A percentile compares a stretch with the other conserved stretches of the same genome.
phyloP scores from a whole-genome alignment of 495 filamentous ascomycete genomes.

The Lophiostoma macrostomum region DNA sequence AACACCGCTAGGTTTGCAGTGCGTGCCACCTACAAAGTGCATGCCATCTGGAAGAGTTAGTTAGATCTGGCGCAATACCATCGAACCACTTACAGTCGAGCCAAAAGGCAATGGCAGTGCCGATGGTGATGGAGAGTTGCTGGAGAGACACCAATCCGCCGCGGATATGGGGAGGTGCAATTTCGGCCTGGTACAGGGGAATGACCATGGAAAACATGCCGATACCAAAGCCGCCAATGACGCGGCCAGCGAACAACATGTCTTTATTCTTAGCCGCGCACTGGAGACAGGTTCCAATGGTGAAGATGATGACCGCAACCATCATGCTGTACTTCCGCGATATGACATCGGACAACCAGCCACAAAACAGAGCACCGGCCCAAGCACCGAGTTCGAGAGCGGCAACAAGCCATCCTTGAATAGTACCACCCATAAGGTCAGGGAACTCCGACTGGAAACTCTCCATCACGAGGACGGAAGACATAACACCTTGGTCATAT shows the following conservation, averaged over 20 bases:
- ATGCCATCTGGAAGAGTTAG: no score
- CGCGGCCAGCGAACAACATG: slow-evolving; percentile 42
- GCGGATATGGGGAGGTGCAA: slow-evolving; percentile 40
- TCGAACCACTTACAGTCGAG: neutral
- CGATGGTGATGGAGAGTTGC: no score
- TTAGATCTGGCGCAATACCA: neutral
- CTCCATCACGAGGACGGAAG: neutral
- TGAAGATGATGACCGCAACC: no score
- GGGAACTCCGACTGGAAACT: neutral
- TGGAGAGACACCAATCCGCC: slow-evolving; percentile 40
- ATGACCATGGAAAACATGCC: slow-evolving; percentile 38
- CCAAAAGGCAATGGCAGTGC: no score
- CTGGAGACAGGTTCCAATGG: no score
- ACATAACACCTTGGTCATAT: neutral
- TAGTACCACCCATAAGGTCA: neutral
- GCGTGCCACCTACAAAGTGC: no score
- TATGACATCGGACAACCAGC: no score
- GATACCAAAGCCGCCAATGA: slow-evolving; percentile 40
- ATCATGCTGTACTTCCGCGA: no score
- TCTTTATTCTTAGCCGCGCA: no score
- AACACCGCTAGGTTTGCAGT: neutral
- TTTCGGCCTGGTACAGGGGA: slow-evolving; percentile 44
- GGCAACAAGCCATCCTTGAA: no score
- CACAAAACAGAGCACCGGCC: no score
- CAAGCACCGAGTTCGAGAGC: no score